Conservation (phyloP, 768 basidiomycete species). For the Xerocomus spinulosus region DNA sequence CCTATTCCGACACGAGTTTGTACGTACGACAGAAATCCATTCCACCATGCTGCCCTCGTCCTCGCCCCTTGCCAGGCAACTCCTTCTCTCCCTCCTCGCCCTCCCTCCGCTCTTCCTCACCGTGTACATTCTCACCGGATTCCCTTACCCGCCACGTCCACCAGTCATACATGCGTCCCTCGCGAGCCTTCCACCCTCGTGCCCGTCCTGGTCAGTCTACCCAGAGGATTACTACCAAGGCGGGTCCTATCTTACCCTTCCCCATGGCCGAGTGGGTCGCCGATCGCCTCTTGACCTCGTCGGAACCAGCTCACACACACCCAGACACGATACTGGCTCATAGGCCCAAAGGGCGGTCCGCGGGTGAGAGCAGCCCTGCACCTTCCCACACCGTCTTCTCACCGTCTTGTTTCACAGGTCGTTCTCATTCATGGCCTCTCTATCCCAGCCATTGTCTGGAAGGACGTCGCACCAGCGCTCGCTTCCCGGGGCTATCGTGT, state of each 20-base stretch:
- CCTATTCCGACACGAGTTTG: neutral
- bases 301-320: constrained; percentile 1
- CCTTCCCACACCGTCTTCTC: constrained; percentile 1
- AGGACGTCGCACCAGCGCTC: constrained; percentile 63
- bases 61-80: constrained; percentile 11
- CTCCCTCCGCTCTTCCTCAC: constrained; percentile 57
- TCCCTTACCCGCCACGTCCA: constrained; percentile 55
- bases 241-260: constrained; percentile 60
- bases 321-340: constrained; percentile 72
- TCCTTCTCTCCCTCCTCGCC: constrained; percentile 45
- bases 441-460: constrained; percentile 74
- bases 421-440: constrained; percentile 77
- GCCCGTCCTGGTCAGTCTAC: constrained; percentile 65
- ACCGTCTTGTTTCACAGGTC: constrained; percentile 39
- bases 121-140: constrained; percentile 59
- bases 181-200: constrained; percentile 50
- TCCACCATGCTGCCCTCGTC: constrained; percentile 10
- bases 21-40: neutral
- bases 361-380: constrained; percentile 41
- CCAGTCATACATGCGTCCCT: constrained; percentile 54
- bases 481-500: constrained; percentile 65
- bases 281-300: neutral
- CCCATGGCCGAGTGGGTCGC: constrained; percentile 55
- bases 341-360: constrained; percentile 64
- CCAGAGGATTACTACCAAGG: constrained; percentile 61